phyloP scores from a whole-genome alignment of 805 yeast genomes.

The Pichia exigua region DNA sequence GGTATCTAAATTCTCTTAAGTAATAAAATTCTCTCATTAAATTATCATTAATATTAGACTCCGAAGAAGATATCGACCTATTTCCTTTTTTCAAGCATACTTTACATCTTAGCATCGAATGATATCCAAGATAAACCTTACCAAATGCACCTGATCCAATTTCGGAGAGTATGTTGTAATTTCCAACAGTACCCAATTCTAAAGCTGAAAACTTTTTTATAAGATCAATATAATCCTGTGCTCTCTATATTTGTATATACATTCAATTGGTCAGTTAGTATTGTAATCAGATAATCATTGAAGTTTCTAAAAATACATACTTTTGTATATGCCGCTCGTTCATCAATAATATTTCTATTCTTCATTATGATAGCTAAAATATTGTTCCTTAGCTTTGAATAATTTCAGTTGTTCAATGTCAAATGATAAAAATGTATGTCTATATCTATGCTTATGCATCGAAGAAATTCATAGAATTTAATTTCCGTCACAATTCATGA shows the following conservation, averaged over 20 bases:
- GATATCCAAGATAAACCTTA: conserved; percentile 79
- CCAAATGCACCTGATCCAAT: conserved; percentile 95
- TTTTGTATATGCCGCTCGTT: conserved; percentile 24
- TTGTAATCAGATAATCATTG: background rate
- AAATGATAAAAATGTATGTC: too few species aligned
- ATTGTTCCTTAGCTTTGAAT: background rate
- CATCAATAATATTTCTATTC: conserved; percentile 23
- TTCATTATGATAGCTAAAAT: conserved; percentile 9
- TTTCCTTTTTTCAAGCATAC: conserved; percentile 79
- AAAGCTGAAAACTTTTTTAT: conserved; percentile 27
- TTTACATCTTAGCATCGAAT: conserved; percentile 61
- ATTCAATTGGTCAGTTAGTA: background rate
- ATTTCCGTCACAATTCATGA: background rate
- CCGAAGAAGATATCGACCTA: conserved; percentile 2
- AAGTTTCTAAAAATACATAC: conserved; percentile 11
- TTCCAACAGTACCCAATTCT: conserved; percentile 65
- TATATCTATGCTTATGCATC: background rate
- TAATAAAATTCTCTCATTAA: conserved; percentile 86
- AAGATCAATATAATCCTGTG: conserved; percentile 32
- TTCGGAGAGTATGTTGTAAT: conserved; percentile 61
- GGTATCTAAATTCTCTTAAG: conserved; percentile 66
- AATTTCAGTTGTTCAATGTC: background rate
- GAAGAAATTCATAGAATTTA: background rate
- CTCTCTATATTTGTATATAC: conserved; percentile 14
- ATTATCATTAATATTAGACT: conserved; percentile 50